Percentiles rank a stretch among this genome's conserved stretches.
Conservation (phyloP, 768 basidiomycete species). For the Kwoniella botswanensis region DNA sequence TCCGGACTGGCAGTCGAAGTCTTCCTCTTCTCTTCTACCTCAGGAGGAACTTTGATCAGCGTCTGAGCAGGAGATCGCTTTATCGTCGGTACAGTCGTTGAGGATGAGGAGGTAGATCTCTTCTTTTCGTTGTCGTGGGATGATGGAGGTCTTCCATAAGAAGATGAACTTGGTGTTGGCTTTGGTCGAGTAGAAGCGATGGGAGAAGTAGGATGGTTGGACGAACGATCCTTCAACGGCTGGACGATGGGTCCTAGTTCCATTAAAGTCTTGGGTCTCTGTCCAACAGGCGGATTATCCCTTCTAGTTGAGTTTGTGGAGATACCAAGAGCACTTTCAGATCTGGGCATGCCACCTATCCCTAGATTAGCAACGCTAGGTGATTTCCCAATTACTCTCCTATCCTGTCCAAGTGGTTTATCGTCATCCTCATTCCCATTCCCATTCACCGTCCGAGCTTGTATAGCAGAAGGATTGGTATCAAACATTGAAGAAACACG, state of each 20-base stretch:
- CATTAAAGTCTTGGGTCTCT: constrained; percentile 12
- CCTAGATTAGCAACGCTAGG: constrained; percentile 4
- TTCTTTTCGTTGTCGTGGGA: background rate
- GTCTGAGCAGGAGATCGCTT: constrained; percentile 20
- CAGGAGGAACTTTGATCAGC: constrained; percentile 13
- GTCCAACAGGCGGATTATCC: background rate
- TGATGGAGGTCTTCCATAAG: background rate
- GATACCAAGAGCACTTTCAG: background rate
- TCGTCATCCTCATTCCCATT: constrained; percentile 17
- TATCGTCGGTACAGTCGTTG: background rate
- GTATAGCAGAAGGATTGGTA: background rate
- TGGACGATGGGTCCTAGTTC: constrained; percentile 14
- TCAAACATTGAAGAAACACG: constrained; percentile 6
- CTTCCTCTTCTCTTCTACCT: constrained; percentile 10
- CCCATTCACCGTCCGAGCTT: background rate
- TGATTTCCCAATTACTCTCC: constrained; percentile 10
- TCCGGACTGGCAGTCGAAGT: constrained; percentile 25
- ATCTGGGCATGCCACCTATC: background rate
- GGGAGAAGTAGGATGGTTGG: constrained; percentile 2
- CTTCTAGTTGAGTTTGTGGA: background rate
- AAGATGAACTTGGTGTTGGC: background rate
- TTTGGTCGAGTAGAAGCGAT: background rate
- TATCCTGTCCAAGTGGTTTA: constrained; percentile 19
- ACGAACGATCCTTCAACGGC: constrained; percentile 17
- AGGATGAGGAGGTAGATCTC: background rate